Conservation (phyloP, 345 rosid species). For the Erucastrum elatum region DNA sequence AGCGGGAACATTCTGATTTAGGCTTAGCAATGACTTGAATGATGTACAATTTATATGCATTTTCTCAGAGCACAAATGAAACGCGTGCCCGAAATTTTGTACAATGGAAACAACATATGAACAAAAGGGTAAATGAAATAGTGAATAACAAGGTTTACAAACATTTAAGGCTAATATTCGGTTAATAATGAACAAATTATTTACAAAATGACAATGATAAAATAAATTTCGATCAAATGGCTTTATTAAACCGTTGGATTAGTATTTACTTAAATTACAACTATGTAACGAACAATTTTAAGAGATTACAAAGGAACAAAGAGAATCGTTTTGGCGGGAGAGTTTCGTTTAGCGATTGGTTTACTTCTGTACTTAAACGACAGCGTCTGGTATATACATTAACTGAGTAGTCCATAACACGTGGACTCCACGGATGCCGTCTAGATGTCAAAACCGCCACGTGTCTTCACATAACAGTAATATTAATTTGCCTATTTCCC, state of each 20-base stretch:
- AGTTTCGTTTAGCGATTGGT: constrained; percentile 10
- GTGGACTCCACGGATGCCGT: not conserved
- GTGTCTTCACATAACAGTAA: constrained; percentile 23
- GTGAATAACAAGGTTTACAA: not conserved
- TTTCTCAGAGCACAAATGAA: not conserved
- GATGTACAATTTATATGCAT: not conserved
- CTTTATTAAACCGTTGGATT: constrained; percentile 6
- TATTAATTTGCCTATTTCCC: not conserved
- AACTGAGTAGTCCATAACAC: constrained; percentile 2
- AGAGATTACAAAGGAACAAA: constrained; percentile 14
- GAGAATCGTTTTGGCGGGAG: constrained; percentile 6
- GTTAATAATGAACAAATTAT: not conserved
- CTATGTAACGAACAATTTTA: constrained; percentile 1
- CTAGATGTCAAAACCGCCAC: constrained; percentile 8
- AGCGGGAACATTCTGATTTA: not conserved
- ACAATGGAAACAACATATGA: not conserved
- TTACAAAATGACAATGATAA: not conserved
- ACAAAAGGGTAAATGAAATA: not conserved
- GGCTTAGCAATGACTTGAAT: not conserved
- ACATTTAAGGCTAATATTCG: not conserved
- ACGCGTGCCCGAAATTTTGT: not conserved
- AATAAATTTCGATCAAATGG: not conserved
- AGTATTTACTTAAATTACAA: constrained; percentile 14
- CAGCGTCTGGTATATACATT: constrained; percentile 17
- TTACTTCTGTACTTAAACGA: not conserved